Base-by-base conservation (phyloP, 2,329 filamentous ascomycete genomes). In the Cercospora citrullina region DNA sequence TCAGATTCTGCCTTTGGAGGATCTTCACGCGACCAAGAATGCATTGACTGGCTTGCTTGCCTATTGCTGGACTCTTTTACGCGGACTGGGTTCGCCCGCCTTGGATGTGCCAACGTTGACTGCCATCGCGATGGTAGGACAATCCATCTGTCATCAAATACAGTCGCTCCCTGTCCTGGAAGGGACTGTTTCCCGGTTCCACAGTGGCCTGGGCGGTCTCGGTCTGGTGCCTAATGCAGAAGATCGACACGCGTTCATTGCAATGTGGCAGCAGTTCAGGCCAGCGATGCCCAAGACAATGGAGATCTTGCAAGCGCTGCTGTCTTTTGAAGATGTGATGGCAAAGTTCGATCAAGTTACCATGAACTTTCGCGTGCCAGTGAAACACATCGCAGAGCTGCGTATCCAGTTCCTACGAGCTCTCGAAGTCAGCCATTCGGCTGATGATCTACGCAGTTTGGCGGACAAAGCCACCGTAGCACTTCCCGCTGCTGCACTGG, bases 231-330 rank as follows among this genome's bases (percentile, higher is more conserved):
- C 71, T 14, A 48, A 66, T 21, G 58, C 62, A 12, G 51, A 59
- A 36, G 63, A 45, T 36, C 72, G 74, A 31, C 60, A 67, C 30
- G 75, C 69, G 28, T 74, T 72, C 58, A 67, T 71, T 1, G 59
- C 71, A 18, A 39, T 79, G 18, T 79, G 94, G 94, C 86, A 87
- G 51, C 75, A 83, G 1, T 87, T 96, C 75, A 87, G 91, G 63
- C 92, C 93, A 33, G 75, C 75, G 10, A 86, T 84, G 3, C 81
- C 86, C 2, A 75, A 74, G 10, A 80, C 76, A 9, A 70, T 77
- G 30, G 68, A 74, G 10, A 78, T 81, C 18, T 72, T 85, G 5
- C 68, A 78, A 21, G 74, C 77, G 2, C 72, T 83, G 21, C 72
- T 84, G 12, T 71, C 75, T 1, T 77, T 86, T 2, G 83, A 85